A percentile compares a stretch with the other conserved stretches of the same genome.
phyloP scores from a whole-genome alignment of 2,329 filamentous ascomycete species.

The Aureobasidium sp. region DNA sequence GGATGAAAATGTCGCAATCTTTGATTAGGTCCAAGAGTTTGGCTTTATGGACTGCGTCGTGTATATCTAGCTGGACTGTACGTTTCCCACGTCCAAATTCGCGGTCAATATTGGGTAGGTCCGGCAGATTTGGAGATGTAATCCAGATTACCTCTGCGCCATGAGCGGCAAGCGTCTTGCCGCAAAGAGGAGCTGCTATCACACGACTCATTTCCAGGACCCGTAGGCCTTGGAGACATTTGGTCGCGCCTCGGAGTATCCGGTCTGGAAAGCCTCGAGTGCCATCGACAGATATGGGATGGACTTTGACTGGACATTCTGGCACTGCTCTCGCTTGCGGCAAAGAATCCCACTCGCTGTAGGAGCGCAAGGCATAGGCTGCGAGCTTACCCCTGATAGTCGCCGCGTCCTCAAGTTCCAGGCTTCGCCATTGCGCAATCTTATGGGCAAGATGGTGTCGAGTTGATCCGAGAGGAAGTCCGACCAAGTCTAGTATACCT shows the following conservation, averaged over 20 bases:
- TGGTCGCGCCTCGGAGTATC: not conserved
- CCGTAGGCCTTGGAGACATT: not conserved
- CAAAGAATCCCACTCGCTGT: not conserved
- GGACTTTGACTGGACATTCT: not conserved
- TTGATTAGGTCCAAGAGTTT: slow-evolving; percentile 28
- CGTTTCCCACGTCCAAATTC: slow-evolving; percentile 25
- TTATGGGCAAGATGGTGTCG: not conserved
- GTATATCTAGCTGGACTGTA: slow-evolving; percentile 31
- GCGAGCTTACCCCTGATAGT: not conserved
- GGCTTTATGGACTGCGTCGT: slow-evolving; percentile 21
- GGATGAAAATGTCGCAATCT: slow-evolving; percentile 35
- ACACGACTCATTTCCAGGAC: slow-evolving; percentile 23
- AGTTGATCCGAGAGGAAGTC: not conserved
- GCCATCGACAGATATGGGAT: not conserved
- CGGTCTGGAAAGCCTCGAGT: not conserved
- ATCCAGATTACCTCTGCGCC: slow-evolving; percentile 28
- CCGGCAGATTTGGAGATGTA: slow-evolving; percentile 23
- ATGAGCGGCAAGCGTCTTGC: slow-evolving; percentile 26
- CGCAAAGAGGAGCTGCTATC: slow-evolving; percentile 26
- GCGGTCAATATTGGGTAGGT: slow-evolving; percentile 24
- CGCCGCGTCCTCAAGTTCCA: not conserved
- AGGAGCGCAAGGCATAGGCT: not conserved
- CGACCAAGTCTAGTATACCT: not conserved
- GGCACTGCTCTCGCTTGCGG: not conserved
- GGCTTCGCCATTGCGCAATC: not conserved